phyloP scores from a whole-genome alignment of 768 basidiomycete species.

The Zangia roseola region DNA sequence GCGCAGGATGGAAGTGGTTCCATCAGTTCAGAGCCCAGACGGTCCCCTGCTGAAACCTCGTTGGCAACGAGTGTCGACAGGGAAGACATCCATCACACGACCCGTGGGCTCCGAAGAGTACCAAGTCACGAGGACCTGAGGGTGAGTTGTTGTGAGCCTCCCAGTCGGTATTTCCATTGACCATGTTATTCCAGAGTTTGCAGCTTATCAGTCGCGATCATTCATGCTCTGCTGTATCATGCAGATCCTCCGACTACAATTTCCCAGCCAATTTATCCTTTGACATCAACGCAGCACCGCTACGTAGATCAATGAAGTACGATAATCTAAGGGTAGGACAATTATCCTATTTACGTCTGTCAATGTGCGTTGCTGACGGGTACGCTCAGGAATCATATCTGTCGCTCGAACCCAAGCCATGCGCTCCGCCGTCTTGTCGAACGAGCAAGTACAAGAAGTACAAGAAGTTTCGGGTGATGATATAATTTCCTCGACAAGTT shows the following conservation, averaged over 20 bases:
- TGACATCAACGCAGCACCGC: background rate
- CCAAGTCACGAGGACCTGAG: slow-evolving; percentile 18
- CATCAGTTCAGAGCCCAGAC: background rate
- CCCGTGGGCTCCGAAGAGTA: slow-evolving; percentile 18
- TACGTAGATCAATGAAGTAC: background rate
- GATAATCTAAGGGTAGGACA: slow-evolving; percentile 1
- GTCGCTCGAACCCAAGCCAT: background rate
- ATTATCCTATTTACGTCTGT: background rate
- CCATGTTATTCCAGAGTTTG: background rate
- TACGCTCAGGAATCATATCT: slow-evolving; percentile 5
- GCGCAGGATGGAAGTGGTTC: background rate
- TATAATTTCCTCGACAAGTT: background rate
- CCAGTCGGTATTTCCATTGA: background rate
- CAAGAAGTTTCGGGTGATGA: slow-evolving; percentile 5
- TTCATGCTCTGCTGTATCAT: background rate
- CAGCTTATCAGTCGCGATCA: background rate
- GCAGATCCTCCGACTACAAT: background rate
- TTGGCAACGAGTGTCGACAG: slow-evolving; percentile 20
- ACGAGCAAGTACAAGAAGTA: slow-evolving; percentile 2
- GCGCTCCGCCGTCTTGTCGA: background rate
- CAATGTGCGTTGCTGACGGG: background rate
- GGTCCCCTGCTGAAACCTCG: slow-evolving; percentile 10
- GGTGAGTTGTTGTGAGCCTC: background rate
- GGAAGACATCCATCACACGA: background rate
- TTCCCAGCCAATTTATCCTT: background rate